Base-by-base conservation (phyloP, 768 basidiomycete genomes). In the Gloeophyllum trabeum region DNA sequence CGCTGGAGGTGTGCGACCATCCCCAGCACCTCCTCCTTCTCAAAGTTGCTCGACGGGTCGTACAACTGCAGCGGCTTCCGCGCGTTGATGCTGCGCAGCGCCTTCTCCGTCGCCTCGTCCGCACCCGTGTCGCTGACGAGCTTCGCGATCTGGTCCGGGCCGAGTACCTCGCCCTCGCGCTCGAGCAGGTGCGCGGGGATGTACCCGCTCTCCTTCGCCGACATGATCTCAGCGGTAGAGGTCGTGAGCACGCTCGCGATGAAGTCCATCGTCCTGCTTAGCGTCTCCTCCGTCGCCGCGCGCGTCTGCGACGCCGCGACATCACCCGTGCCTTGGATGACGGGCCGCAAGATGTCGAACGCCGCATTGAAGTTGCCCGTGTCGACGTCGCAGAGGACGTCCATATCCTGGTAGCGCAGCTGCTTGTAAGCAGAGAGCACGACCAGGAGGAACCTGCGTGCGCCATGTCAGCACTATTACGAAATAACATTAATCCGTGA, bases 241-340 rank as follows among this genome's bases (percentile, higher is more conserved):
- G 16, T 79, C 6, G 76, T 73, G 63, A 83, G 84, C 12, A 85
- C 67, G 47, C 78, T 74, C 38, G 77, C 71, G 54, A 82, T 86
- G 55, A 88, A 88, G 56, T 86, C 80, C 19, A 88, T 67, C n/a
- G 85, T 81, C 44, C 68, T 76, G 48, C 86, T 80, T 19, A 88
- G 67, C n/a, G 84, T 81, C 44, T 69, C 76, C 48, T 85, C 80
- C 1, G 87, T 67, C 57, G 87, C 85, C 36, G 62, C 66, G 57
- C 83, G 83, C 2, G 81, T 83, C 24, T 86, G 67, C 13, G 70
- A 73, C 24, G 65, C 62, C 12, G 84, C 85, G 71, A 87, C 76
- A 46, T 88, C 85, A 0, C 78, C 78, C 34, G 78, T 79, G 4
- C 85, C 85, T 58, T 87, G 85, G 26, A 87, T 86, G 22, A 88